Evolutionary conservation across 495 filamentous ascomycete genomes (phyloP).

Genomic region (Copromyces sp.): DNA sequence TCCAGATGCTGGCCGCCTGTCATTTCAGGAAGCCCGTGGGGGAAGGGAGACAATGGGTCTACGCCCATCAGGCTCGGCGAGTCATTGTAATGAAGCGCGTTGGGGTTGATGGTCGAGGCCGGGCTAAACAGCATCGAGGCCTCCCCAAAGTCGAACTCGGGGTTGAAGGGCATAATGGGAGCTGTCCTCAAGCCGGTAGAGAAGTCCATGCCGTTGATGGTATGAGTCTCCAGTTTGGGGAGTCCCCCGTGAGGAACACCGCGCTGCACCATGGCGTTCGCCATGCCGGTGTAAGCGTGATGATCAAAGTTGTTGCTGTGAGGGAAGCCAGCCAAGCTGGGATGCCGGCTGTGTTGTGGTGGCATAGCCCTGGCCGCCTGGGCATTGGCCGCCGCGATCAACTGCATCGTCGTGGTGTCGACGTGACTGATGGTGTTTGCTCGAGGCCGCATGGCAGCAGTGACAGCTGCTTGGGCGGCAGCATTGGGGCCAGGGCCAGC

Average conservation of each 20-base stretch:
- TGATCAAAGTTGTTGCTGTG: constrained; percentile 39
- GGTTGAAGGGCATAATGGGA: constrained; percentile 59
- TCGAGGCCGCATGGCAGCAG: constrained; percentile 65
- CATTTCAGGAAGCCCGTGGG: constrained; percentile 53
- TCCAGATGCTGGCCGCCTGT: constrained; percentile 50
- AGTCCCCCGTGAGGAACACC: constrained; percentile 52
- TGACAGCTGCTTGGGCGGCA: constrained; percentile 32
- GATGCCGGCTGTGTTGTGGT: constrained; percentile 49
- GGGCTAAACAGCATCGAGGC: constrained; percentile 62
- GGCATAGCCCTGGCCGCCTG: constrained; percentile 45
- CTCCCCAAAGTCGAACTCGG: constrained; percentile 54
- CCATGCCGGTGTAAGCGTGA: constrained; percentile 56
- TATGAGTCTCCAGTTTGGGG: constrained; percentile 75
- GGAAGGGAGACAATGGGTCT: constrained; percentile 66
- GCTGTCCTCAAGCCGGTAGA: constrained; percentile 67
- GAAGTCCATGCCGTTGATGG: constrained; percentile 44
- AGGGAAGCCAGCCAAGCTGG: constrained; percentile 55
- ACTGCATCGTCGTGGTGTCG: constrained; percentile 63
- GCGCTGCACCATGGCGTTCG: constrained; percentile 52
- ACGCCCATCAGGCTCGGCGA: constrained; percentile 64
- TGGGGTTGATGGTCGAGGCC: constrained; percentile 78
- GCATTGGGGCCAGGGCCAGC: constrained; percentile 44
- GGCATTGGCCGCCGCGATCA: constrained; percentile 50
- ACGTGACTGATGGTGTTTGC: constrained; percentile 97
- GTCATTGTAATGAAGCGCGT: constrained; percentile 85